phyloP scores from a whole-genome alignment of 176 grass and related monocot genomes.

The Oryza punctata region DNA sequence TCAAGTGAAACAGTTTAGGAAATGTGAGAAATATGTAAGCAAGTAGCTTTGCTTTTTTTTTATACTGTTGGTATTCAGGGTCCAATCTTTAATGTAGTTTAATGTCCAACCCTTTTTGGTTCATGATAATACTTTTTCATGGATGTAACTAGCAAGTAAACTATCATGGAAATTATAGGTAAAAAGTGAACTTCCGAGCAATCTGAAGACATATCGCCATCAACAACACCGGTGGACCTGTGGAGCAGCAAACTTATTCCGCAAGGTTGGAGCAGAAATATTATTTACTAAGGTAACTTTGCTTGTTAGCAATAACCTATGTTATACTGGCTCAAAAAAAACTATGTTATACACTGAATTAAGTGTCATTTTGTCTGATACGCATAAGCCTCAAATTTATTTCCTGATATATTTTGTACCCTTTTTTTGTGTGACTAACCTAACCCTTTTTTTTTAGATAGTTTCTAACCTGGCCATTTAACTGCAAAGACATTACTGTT shows the following conservation, averaged over 20 bases:
- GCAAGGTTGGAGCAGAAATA: conserved; percentile 70
- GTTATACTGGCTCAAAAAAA: too few relatives aligned
- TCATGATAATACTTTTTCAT: conserved; percentile 21
- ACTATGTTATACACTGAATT: neutral
- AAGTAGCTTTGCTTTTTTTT: neutral
- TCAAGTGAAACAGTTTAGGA: neutral
- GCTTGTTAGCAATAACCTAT: neutral
- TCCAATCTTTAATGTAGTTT: too few relatives aligned
- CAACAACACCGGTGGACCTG: conserved; percentile 97
- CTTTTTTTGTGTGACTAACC: neutral
- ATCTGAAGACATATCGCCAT: conserved; percentile 81
- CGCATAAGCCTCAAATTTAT: conserved; percentile 6
- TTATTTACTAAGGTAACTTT: conserved; percentile 60
- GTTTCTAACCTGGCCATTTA: neutral
- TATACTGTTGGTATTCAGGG: neutral
- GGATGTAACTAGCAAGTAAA: conserved; percentile 14
- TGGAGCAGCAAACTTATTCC: conserved; percentile 91
- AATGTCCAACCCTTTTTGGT: neutral
- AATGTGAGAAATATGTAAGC: neutral
- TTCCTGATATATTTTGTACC: neutral
- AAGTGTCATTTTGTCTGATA: neutral
- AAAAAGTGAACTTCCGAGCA: conserved; percentile 90
- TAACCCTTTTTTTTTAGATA: neutral
- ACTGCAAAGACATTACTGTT: neutral
- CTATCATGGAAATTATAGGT: conserved; percentile 57